Conservation (phyloP, 2,329 filamentous ascomycete genomes). For the Fusarium algeriense region DNA sequence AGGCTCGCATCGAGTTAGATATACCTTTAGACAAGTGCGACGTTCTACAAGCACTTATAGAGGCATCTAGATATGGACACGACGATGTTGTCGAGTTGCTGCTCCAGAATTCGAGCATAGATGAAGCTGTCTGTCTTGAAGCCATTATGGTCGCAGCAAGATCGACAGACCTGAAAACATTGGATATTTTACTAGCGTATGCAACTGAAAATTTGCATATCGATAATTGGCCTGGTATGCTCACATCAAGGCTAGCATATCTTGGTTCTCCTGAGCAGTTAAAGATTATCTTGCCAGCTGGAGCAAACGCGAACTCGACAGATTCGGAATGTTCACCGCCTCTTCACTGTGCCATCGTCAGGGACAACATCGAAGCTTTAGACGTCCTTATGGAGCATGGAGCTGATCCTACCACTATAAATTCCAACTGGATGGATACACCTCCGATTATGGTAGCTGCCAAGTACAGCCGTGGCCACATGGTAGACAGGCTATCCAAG, state of each 20-base stretch:
- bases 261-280: neutral
- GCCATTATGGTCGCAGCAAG: neutral
- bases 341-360: neutral
- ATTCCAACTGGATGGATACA: neutral
- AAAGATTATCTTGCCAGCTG: neutral
- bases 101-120: fast-evolving
- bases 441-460: neutral
- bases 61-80: neutral
- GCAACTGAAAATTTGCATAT: neutral
- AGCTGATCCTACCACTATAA: neutral
- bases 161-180: neutral
- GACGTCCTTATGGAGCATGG: neutral
- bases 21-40: neutral
- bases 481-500: neutral
- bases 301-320: neutral
- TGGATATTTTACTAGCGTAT: neutral
- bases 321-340: neutral
- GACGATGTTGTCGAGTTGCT: neutral
- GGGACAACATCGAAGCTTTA: neutral
- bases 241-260: fast-evolving
- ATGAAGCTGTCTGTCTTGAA: neutral
- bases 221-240: neutral
- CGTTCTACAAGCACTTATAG: neutral
- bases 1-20: neutral
- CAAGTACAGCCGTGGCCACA: neutral